Evolutionary conservation across 1,139 yeast genomes (phyloP), one percentile per base, ranked within the genome.

Genomic region (Zygoascus meyerae): DNA sequence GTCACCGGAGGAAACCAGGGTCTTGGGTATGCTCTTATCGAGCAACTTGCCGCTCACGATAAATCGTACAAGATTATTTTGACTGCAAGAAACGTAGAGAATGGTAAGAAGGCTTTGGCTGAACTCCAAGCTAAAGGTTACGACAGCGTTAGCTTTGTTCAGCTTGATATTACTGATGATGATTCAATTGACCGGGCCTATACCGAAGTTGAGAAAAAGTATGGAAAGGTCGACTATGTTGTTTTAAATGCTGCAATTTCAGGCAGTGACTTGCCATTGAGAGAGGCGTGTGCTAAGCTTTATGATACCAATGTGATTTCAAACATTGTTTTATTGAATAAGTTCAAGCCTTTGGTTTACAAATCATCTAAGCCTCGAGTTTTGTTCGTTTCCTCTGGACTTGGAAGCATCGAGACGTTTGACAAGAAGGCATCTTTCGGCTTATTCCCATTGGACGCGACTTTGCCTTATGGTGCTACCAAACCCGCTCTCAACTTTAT

Each of bases 161-260:
- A 14, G 16, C 15, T 44, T 18, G 47, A 44, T 37, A 14, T 44
- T 11, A 33, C 42, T 12, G 38, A 37, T 32, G 39, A 44, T 14
- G 39, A 26, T 5, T 38, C 42, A 5, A 38, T 44, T 17, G 35
- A 38, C 10, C 5, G 32, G 6, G 47, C 47, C 10, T 48, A 44
- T 5, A 48, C 47, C n/a, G 40, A 36, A 11, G 53, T 54, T 15
- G 47, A 42, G 21, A 36, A 36, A 21, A 46, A 45, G 29, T 51
- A 41, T 34, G 47, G 47, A 12, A 49, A 51, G 31, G 42, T 55
- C 15, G 57, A 55, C 42, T 48, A 55, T 40, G 17, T 55, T 39
- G 48, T 55, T 33, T 52, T 55, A 45, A 55, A 55, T 39, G 59
- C 59, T 21, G 59, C 53, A 2, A 40, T 52, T 31, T 38, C 40